These are phyloP conservation scores for Phalaenopsis aphrodite DNA, from an alignment of 106 monocot genomes.

Conservation along the genomic window DNA sequence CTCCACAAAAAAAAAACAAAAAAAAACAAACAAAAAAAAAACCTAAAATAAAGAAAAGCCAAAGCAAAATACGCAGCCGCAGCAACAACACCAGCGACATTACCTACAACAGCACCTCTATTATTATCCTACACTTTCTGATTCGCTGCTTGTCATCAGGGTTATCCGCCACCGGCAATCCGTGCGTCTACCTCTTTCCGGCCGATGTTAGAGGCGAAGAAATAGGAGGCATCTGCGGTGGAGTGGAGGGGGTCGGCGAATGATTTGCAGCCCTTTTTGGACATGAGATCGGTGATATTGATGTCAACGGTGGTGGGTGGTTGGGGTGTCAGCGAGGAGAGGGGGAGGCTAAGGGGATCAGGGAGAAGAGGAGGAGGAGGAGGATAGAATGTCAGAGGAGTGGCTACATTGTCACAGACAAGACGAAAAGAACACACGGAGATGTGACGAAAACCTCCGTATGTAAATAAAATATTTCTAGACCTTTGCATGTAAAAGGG, in stretches of 20 bases:
- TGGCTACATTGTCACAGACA: too few relatives aligned
- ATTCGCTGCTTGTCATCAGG: conserved; percentile 18
- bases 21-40: too few relatives aligned
- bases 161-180: conserved; percentile 10
- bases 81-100: neutral
- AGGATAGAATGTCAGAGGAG: too few relatives aligned
- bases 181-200: neutral
- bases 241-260: conserved; percentile 32
- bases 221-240: conserved; percentile 15
- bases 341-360: neutral
- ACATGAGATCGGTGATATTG: conserved; percentile 35
- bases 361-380: too few relatives aligned
- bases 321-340: conserved; percentile 31
- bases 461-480: too few relatives aligned
- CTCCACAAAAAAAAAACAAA: too few relatives aligned
- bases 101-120: conserved; percentile 1
- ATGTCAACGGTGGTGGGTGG: conserved; percentile 33
- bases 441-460: too few relatives aligned
- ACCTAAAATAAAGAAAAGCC: too few relatives aligned
- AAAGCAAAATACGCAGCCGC: conserved; percentile 7
- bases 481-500: too few relatives aligned
- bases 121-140: conserved; percentile 5
- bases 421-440: too few relatives aligned
- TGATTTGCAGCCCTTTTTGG: conserved; percentile 38
- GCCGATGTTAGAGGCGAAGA: conserved; percentile 20